Base-by-base conservation (phyloP, 345 rosid species). In the Excoecaria agallocha region DNA sequence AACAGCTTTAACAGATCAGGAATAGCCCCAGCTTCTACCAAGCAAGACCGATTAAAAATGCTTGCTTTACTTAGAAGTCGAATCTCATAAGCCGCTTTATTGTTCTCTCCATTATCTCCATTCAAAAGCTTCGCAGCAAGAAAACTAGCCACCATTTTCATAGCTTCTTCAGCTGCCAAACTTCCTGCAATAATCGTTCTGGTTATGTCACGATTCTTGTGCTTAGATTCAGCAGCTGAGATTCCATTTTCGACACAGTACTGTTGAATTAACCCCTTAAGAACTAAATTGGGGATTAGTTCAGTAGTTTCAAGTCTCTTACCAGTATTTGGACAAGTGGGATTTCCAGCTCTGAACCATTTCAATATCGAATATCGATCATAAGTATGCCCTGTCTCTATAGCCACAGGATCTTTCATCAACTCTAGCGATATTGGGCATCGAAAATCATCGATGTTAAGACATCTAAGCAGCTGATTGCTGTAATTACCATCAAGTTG, bases 11-110 rank as follows among this genome's bases (percentile, higher is more conserved):
- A 71, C 0, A 92, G 75, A 74, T 67, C 65, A 20, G 85, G 84
- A 22, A 88, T 79, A 51, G 66, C 65, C 17, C 96, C 91, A 61
- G 88, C 83, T 82, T 90, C 96, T 61, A 87, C 86, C 74, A 90
- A 84, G 81, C 96, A 88, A 83, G 87, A 83, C 71, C 94, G 79
- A 74, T 81, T 83, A 76, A 89, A 90, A 83, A 85, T 77, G 86
- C 82, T 90, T 63, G 84, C 69, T 74, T 91, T 94, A 49, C 90
- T 84, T 54, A 90, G 90, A 74, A 89, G 55, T 70, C 96, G 85
- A 63, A 90, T 83, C 86, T 91, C 96, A 22, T 84, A 83, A 68
- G 88, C 85, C 0, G 90, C 92, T 63, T 81, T 89, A 46, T 73
- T 82, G 78, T 58, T 84, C 81, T 83, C 90, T 63, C 70, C 60